Evolutionary conservation across 768 basidiomycete genomes (phyloP), one percentile per base, ranked within the genome.

Genomic region (Collybia nuda): DNA sequence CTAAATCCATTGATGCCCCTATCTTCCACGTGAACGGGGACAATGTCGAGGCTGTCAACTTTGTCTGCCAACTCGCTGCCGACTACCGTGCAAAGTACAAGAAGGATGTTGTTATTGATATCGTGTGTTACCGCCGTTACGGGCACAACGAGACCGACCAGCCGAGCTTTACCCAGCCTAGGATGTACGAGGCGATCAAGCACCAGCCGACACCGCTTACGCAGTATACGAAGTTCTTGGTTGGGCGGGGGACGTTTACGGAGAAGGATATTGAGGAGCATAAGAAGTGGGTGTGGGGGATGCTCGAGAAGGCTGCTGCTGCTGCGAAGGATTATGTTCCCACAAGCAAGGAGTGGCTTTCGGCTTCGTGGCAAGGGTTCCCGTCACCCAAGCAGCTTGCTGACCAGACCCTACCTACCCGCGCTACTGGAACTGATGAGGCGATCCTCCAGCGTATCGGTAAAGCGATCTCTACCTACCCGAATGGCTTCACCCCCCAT

Each of bases 71-170:
- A 62, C 86, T 99, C 49, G 97, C 96, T 22, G 96, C 96, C 24
- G 96, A 99, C 68, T 99, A 93, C 73, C 87, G 96, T 44, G 94
- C 96, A 58, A 96, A 93, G 72, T 99, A 86, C 81, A 97, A 96
- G 81, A 95, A 91, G 76, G 97, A 99, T 66, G 96, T 99, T 55
- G 96, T 99, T 62, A 74, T 99, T 54, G 96, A 99, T 69, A 93
- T 99, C 50, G 95, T 99, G 50, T 99, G 97, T 74, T 99, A 98
- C 76, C 90, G 97, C 56, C 93, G 94, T 48, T 85, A 98, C 65
- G 97, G 97, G n/a, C 97, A 99, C 74, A 99, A 99, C 69, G 97
- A 99, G 71, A 98, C 94, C 8, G 97, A 99, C 65, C 97, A 99
- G 68, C 97, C 97, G 21, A 89, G 84, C 68, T 99, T 99, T 77